Evolutionary conservation across 2,329 filamentous ascomycete genomes (phyloP), one percentile per base, ranked within the genome.

Genomic region (Alternaria alternata): DNA sequence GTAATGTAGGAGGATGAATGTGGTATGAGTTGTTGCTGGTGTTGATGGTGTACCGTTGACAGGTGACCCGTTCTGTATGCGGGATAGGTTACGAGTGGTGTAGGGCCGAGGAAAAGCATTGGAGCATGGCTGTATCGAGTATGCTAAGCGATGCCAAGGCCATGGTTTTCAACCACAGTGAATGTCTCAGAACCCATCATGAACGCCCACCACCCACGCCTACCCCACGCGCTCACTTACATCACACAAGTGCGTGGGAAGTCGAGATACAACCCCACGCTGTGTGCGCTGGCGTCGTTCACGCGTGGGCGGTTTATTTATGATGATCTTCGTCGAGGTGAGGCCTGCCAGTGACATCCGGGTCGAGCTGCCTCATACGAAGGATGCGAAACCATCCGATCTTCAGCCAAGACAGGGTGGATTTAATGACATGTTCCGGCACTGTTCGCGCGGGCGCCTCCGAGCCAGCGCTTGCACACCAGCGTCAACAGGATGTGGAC

Each of bases 331-430:
- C 52, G 20, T 51, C 48, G 48, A 51, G 49, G 41, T 57, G 59
- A 51, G 51, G 58, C 26, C 56, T 44, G 47, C 51, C 56, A 54
- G 55, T 62, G 54, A 54, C 56, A 42, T 53, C 49, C 59, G 59
- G 56, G 58, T 62, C 66, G 46, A 58, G 56, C 60, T 59, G 34
- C 57, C 54, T 52, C 46, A 11, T 56, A 49, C 49, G 52, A 16
- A 61, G 42, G 26, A 51, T 47, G 58, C 65, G 65, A 70, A 68
- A 68, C 68, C 58, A 58, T 57, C 18, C 59, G 30, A 44, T 65
- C 63, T 59, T 67, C 70, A 69, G 74, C 74, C 73, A 75, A 72
- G 72, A 59, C 67, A 39, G 57, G 30, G 49, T 60, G 63, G 63
- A 62, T 61, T 30, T 18, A 18, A 54, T 47, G 51, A 32, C 20